Evolutionary conservation across 305 asterid species (phyloP).

Genomic region (Fraxinus xanthoxyloides): DNA sequence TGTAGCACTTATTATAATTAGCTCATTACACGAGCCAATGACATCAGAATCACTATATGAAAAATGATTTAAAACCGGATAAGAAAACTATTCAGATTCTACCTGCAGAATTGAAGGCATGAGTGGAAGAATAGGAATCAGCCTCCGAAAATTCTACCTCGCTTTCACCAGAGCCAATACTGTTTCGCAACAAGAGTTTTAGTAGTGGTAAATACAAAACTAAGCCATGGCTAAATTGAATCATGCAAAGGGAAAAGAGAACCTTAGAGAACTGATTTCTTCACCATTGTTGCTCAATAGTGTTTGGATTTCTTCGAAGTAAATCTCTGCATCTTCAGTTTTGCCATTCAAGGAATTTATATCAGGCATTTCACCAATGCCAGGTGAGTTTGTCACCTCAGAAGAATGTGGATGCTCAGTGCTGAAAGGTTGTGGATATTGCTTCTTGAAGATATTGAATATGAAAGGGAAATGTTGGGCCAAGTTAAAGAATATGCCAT

Average conservation of each 20-base stretch:
- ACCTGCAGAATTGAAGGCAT: slow-evolving; percentile 58
- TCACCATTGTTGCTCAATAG: slow-evolving; percentile 33
- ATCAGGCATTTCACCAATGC: slow-evolving; percentile 27
- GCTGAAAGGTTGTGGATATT: slow-evolving; percentile 40
- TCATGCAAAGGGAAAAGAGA: slow-evolving; percentile 16
- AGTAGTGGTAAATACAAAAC: slow-evolving; percentile 26
- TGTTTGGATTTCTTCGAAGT: slow-evolving; percentile 34
- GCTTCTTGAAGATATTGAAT: slow-evolving; percentile 71
- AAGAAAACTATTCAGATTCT: slow-evolving; percentile 10
- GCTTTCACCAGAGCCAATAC: slow-evolving; percentile 41
- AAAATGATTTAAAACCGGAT: slow-evolving; percentile 17
- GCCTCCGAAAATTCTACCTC: slow-evolving; percentile 40
- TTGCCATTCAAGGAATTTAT: slow-evolving; percentile 24
- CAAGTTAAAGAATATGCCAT: slow-evolving; percentile 68
- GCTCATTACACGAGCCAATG: slow-evolving; percentile 4
- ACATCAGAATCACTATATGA: slow-evolving; percentile 3
- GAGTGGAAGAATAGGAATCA: slow-evolving; percentile 33
- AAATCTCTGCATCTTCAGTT: slow-evolving; percentile 37
- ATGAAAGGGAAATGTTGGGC: slow-evolving; percentile 81
- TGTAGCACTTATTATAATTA: slow-evolving; percentile 5
- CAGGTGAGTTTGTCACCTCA: slow-evolving; percentile 34
- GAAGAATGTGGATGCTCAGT: slow-evolving; percentile 34
- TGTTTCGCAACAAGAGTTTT: slow-evolving; percentile 33
- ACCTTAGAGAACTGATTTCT: slow-evolving; percentile 54
- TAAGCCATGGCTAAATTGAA: slow-evolving; percentile 23